Evolutionary conservation across 169 alveolate species (phyloP).

Genomic region (Plasmodium gaboni): DNA sequence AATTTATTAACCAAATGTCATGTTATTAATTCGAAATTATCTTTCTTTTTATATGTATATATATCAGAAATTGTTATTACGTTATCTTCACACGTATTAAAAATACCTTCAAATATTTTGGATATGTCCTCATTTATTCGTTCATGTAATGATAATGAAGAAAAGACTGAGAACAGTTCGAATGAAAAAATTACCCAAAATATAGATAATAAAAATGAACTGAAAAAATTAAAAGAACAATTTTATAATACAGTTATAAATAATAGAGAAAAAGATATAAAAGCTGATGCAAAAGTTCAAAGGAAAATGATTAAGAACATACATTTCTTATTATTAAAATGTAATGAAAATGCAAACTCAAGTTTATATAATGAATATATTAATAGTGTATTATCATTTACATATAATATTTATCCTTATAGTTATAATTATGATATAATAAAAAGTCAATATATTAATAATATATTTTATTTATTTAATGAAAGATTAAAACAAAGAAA

Average conservation of each 20-base stretch:
- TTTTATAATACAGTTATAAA: conserved; percentile 43
- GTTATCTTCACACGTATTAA: conserved; percentile 52
- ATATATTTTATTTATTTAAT: conserved; percentile 45
- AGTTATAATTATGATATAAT: conserved; percentile 67
- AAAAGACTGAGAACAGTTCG: conserved; percentile 7
- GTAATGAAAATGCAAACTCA: conserved; percentile 43
- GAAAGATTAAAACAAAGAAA: conserved; percentile 72
- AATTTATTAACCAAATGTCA: conserved; percentile 36
- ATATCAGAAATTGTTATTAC: conserved; percentile 40
- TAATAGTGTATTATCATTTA: conserved; percentile 53
- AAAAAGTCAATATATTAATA: conserved; percentile 66
- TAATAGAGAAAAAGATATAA: conserved; percentile 49
- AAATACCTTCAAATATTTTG: conserved; percentile 28
- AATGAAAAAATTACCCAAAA: conserved; percentile 9
- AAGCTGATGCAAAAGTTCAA: conserved; percentile 72
- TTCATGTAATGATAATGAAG: conserved; percentile 26
- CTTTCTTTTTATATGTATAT: conserved; percentile 41
- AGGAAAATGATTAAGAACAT: conserved; percentile 53
- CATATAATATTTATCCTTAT: conserved; percentile 69
- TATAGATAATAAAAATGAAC: conserved; percentile 11
- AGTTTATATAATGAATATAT: conserved; percentile 64
- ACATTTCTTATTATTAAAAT: conserved; percentile 56
- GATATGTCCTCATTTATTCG: conserved; percentile 12
- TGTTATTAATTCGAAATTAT: conserved; percentile 50
- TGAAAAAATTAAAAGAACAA: conserved; percentile 29